Evolutionary conservation across 2,329 filamentous ascomycete species (phyloP), one percentile per base, ranked within the genome.

Genomic region (Aspergillus glaucus): DNA sequence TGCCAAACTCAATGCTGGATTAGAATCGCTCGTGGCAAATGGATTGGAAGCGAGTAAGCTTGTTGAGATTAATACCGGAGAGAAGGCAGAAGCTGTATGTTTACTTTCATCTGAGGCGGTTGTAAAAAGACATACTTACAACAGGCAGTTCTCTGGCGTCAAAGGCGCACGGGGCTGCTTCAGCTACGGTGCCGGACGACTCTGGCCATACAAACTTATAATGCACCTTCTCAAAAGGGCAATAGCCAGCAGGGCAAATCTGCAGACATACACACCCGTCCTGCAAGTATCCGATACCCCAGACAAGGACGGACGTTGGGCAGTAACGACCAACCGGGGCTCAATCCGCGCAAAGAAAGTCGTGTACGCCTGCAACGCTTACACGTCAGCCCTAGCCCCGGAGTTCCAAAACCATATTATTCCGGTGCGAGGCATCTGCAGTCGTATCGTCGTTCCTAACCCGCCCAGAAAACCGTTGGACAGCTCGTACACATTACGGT

Each of bases 301-400:
- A 9, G 56, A 58, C 39, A 15, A 46, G 1, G 41, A 55, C 26
- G 54, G 59, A 8, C 61, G 62, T 3, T 91, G 86, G 81, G 74
- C 75, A 0, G 71, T 89, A 0, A 73, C 82, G 43, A 94, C 89
- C 0, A 30, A 75, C 0, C 81, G 88, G 19, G 90, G 89, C n/a
- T 72, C 69, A 39, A 77, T 94, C 48, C 64, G 64, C 0, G 76
- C 88, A 1, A 70, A 73, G 10, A 76, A 79, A 30, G 80, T 95
- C 17, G 76, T 95, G 15, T 77, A 95, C 14, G 86, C 88, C 4
- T 92, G 86, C 1, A 95, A 95, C 62, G 91, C 76, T 3, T 94
- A 95, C 66, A 91, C 88, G 0, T 88, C 87, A 1, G 78, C 84
- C 51, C 75, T 95, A 3, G 71, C 92, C 1, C 87, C 87, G 0